Percentiles rank a stretch among this genome's conserved stretches.
Evolutionary conservation across 768 basidiomycete genomes (phyloP).

Genomic region (Mycena maculata): DNA sequence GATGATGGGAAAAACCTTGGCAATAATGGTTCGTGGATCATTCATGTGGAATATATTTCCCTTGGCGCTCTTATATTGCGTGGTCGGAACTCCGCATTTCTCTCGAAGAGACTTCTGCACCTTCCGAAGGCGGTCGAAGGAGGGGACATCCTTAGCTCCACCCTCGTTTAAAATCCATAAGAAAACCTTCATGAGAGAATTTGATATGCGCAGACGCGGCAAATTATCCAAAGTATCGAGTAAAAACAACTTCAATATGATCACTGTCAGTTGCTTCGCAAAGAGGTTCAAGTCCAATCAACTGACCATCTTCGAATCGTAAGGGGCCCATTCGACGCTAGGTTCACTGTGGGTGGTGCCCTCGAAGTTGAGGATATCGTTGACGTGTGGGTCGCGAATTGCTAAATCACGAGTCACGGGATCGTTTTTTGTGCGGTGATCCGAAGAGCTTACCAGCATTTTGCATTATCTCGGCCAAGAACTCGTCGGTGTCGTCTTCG

Average conservation of each 20-base stretch:
- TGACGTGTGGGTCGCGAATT: background rate
- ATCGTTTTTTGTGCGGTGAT: background rate
- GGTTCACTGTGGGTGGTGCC: background rate
- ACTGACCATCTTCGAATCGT: conserved; percentile 15
- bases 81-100: background rate
- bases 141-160: background rate
- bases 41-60: conserved; percentile 10
- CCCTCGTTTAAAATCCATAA: conserved; percentile 1
- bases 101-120: background rate
- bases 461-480: conserved; percentile 15
- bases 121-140: background rate
- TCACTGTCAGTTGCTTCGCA: background rate
- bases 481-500: conserved; percentile 10
- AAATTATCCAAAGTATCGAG: conserved; percentile 10
- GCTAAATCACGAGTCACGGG: conserved; percentile 8
- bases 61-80: background rate
- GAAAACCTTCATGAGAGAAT: conserved; percentile 11
- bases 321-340: conserved; percentile 14
- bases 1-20: background rate
- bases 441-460: conserved; percentile 4
- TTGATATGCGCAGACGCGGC: conserved; percentile 5
- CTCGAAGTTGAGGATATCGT: conserved; percentile 27
- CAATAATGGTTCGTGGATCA: background rate
- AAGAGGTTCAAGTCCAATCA: background rate
- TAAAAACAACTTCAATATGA: background rate